Evolutionary conservation across 192 early-diverging fungal genomes (phyloP).

Genomic region (Cladochytrium replicatum): DNA sequence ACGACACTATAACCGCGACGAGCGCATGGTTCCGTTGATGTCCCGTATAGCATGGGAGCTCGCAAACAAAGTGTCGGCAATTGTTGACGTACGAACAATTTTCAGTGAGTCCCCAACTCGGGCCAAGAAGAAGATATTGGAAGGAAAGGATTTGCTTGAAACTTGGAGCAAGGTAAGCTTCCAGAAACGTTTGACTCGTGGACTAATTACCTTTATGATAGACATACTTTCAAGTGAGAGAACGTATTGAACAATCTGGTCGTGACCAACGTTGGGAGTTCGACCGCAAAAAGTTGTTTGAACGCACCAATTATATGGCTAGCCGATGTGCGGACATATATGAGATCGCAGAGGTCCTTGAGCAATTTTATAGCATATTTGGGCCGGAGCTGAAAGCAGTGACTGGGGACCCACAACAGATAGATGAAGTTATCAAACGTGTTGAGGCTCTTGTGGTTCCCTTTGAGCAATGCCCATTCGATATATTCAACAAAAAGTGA

Average conservation of each 20-base stretch:
- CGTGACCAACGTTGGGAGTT: constrained; percentile 60
- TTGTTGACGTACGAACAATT: constrained; percentile 47
- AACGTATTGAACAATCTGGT: constrained; percentile 52
- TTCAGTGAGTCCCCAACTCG: constrained; percentile 35
- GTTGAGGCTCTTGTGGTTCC: constrained; percentile 51
- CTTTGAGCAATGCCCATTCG: constrained; percentile 49
- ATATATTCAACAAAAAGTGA: constrained; percentile 49
- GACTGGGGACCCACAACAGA: constrained; percentile 53
- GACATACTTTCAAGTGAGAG: constrained; percentile 52
- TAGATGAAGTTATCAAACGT: constrained; percentile 58
- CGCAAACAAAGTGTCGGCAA: constrained; percentile 45
- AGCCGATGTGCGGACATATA: constrained; percentile 46
- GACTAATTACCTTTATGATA: not conserved
- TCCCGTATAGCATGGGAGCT: constrained; percentile 50
- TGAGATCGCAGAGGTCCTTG: constrained; percentile 56
- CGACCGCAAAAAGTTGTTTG: constrained; percentile 55
- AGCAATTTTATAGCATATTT: constrained; percentile 59
- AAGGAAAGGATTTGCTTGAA: constrained; percentile 46
- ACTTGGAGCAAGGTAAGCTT: constrained; percentile 37
- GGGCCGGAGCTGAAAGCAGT: constrained; percentile 57
- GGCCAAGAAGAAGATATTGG: constrained; percentile 48
- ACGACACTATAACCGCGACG: constrained; percentile 54
- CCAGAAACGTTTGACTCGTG: constrained; percentile 3
- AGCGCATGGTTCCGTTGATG: constrained; percentile 58
- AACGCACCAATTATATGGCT: constrained; percentile 58